These are phyloP conservation scores for Strobilomyces dryophilus DNA, from an alignment of 768 basidiomycete genomes.

Conservation along the genomic window DNA sequence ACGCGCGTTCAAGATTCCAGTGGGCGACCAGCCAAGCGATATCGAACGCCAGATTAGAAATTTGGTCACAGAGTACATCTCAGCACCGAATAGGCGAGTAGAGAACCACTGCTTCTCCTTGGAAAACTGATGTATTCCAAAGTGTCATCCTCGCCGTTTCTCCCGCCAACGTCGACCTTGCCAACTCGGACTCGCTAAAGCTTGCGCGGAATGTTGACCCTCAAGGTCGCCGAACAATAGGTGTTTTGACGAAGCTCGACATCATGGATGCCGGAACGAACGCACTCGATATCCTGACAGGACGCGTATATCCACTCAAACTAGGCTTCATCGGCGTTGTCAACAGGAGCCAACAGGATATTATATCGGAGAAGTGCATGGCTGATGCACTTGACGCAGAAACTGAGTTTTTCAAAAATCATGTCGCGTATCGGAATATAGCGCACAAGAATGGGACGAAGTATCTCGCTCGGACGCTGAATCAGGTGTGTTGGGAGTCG, in stretches of 20 bases:
- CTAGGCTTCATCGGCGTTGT: conserved; percentile 98
- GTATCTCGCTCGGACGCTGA: conserved; percentile 88
- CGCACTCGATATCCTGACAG: conserved; percentile 92
- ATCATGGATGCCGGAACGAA: conserved; percentile 99
- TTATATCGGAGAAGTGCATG: conserved; percentile 85
- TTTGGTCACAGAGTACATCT: conserved; percentile 93
- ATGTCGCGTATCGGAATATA: conserved; percentile 91
- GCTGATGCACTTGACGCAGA: conserved; percentile 79
- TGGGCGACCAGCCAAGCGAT: conserved; percentile 96
- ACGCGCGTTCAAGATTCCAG: conserved; percentile 63
- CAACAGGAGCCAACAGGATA: conserved; percentile 96
- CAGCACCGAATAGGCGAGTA: conserved; percentile 88
- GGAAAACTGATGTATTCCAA: conserved; percentile 10
- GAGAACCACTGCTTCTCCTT: background rate
- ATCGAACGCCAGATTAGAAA: conserved; percentile 96
- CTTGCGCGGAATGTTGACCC: conserved; percentile 94
- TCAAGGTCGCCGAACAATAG: conserved; percentile 93
- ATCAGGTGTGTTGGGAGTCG: conserved; percentile 58
- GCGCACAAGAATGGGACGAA: conserved; percentile 98
- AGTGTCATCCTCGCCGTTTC: conserved; percentile 98
- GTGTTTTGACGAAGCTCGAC: conserved; percentile 95
- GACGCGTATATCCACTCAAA: conserved; percentile 96
- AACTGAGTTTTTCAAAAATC: conserved; percentile 85
- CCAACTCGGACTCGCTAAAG: conserved; percentile 97
- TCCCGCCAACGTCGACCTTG: conserved; percentile 96